A percentile compares a stretch with the other conserved stretches of the same genome.
Evolutionary conservation across 2,329 filamentous ascomycete species (phyloP).

Genomic region (Byssochlamys sp.): DNA sequence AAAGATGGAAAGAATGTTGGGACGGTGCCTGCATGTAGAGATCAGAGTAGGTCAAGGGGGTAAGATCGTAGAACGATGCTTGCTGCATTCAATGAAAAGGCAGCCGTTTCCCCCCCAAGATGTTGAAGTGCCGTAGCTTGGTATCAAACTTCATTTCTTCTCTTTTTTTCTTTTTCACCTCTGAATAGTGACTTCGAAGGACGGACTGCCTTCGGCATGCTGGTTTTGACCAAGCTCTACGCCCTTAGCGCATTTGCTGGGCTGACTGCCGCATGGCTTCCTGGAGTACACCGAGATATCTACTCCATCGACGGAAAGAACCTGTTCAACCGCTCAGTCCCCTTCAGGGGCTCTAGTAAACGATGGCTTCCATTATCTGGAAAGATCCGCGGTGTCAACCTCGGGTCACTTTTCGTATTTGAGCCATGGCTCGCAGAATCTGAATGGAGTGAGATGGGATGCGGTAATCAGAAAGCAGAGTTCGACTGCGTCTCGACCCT

Average conservation of each 20-base stretch:
- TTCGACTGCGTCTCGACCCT: constrained; percentile 45
- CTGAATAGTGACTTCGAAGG: too few relatives aligned
- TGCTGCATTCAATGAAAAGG: background rate
- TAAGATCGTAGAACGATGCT: background rate
- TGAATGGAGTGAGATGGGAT: constrained; percentile 43
- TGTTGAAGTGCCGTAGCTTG: background rate
- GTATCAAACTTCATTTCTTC: background rate
- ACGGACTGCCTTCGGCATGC: background rate
- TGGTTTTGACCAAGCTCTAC: background rate
- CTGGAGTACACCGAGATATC: constrained; percentile 5
- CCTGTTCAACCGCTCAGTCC: constrained; percentile 2
- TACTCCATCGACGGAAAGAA: constrained; percentile 4
- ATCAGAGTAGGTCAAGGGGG: background rate
- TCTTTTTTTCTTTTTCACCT: background rate
- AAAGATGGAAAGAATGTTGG: background rate
- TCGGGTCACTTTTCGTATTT: constrained; percentile 44
- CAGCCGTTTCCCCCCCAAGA: background rate
- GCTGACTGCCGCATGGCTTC: constrained; percentile 4
- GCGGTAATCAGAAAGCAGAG: constrained; percentile 38
- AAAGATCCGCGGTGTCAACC: constrained; percentile 49
- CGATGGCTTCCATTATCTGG: constrained; percentile 5
- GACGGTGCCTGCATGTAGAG: background rate
- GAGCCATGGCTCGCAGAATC: constrained; percentile 46
- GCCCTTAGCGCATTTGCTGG: constrained; percentile 1
- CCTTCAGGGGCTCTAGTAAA: constrained; percentile 1